Evolutionary conservation across 163 green algal species (phyloP).

Genomic region (Coccomyxa subellipsoidea): DNA sequence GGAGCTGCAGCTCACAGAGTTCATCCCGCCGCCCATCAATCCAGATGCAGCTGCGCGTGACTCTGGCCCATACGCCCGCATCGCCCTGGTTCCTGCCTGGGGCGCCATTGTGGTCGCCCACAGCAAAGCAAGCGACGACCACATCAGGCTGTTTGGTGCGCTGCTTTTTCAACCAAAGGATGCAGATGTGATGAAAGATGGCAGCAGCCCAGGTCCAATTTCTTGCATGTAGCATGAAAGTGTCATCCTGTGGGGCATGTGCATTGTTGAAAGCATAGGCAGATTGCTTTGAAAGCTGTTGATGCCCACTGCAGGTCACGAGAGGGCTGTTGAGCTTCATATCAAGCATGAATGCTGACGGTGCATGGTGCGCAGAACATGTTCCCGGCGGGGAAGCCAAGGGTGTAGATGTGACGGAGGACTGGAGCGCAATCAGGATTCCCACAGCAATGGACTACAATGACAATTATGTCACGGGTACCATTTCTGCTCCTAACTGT

Average conservation of each 20-base stretch:
- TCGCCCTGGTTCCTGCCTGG: neutral
- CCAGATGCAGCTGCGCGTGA: neutral
- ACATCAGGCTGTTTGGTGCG: slow-evolving; percentile 8
- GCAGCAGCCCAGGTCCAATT: too few relatives aligned
- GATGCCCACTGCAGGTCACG: too few relatives aligned
- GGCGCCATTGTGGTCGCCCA: neutral
- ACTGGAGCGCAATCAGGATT: slow-evolving; percentile 11
- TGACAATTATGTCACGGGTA: slow-evolving; percentile 16
- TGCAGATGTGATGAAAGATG: too few relatives aligned
- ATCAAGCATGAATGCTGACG: neutral
- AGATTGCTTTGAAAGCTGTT: too few relatives aligned
- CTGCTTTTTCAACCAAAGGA: too few relatives aligned
- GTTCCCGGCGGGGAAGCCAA: neutral
- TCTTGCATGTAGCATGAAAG: too few relatives aligned
- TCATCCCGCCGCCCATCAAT: neutral
- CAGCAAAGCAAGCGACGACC: slow-evolving; percentile 7
- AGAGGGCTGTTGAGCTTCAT: too few relatives aligned
- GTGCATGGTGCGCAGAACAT: neutral
- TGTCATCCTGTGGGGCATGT: too few relatives aligned
- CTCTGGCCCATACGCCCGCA: neutral
- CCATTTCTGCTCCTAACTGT: neutral
- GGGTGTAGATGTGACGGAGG: neutral
- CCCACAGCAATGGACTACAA: neutral
- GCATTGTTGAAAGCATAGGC: too few relatives aligned
- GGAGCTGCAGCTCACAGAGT: neutral